Evolutionary conservation across 2,329 filamentous ascomycete genomes (phyloP).

Genomic region (Colletotrichum tanaceti): DNA sequence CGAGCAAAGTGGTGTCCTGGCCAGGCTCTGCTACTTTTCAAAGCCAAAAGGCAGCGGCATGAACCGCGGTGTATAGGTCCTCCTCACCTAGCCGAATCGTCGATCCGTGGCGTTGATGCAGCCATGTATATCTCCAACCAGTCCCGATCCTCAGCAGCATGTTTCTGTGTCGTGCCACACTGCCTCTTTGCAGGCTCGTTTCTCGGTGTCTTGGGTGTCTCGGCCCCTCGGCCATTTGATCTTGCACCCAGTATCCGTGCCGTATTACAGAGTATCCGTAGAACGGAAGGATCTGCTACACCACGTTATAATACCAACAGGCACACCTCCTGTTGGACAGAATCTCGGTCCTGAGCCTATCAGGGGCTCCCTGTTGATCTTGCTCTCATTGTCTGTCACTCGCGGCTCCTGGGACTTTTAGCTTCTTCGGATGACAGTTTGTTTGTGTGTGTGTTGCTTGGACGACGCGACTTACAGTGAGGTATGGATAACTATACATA

Average conservation of each 20-base stretch:
- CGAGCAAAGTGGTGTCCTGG: background rate
- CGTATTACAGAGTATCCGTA: too few species aligned
- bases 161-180: conserved; percentile 4
- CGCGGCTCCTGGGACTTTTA: too few species aligned
- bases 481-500: too few species aligned
- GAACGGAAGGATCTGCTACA: conserved; percentile 29
- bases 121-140: conserved; percentile 38
- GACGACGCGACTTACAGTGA: background rate
- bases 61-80: background rate
- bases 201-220: conserved; percentile 23
- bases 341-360: conserved; percentile 34
- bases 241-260: conserved; percentile 21
- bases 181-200: too few species aligned
- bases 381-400: too few species aligned
- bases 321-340: conserved; percentile 14
- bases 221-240: conserved; percentile 24
- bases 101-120: conserved; percentile 31
- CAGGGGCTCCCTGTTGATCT: conserved; percentile 11
- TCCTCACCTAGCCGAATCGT: background rate
- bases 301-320: background rate
- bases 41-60: background rate
- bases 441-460: background rate
- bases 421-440: background rate
- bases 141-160: conserved; percentile 30
- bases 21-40: background rate